A percentile compares a stretch with the other conserved stretches of the same genome.
Evolutionary conservation across 495 filamentous ascomycete genomes (phyloP).

Genomic region (Lepraria neglecta): DNA sequence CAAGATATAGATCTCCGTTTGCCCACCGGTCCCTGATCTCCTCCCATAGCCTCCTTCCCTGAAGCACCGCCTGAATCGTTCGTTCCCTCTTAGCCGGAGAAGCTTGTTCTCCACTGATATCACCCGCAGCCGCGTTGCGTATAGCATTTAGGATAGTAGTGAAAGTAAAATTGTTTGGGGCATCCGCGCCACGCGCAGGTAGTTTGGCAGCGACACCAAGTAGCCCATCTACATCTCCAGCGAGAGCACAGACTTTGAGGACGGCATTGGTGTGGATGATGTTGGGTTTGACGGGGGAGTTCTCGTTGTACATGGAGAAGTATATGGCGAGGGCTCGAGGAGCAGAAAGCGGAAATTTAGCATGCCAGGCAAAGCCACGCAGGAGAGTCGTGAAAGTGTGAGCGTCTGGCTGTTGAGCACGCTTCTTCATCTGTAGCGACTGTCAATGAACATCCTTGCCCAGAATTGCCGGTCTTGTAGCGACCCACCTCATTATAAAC

Average conservation of each 20-base stretch:
- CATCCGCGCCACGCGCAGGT: conserved; percentile 50
- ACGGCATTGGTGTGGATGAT: conserved; percentile 83
- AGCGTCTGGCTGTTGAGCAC: conserved; percentile 63
- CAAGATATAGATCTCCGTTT: conserved; percentile 58
- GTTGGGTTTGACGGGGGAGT: conserved; percentile 53
- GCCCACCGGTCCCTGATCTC: conserved; percentile 69
- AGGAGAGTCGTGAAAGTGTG: conserved; percentile 80
- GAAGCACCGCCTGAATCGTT: conserved; percentile 38
- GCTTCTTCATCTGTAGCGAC: conserved; percentile 80
- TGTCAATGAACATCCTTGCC: neutral
- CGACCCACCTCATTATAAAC: conserved; percentile 72
- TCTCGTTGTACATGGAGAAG: conserved; percentile 56
- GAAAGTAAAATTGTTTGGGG: conserved; percentile 66
- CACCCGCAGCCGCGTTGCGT: conserved; percentile 32
- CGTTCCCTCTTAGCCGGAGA: conserved; percentile 34
- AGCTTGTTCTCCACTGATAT: conserved; percentile 29
- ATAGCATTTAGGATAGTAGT: conserved; percentile 75
- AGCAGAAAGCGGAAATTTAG: conserved; percentile 47
- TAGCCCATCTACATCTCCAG: conserved; percentile 64
- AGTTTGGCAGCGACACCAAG: conserved; percentile 63
- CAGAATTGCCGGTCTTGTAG: neutral
- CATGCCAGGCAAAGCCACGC: conserved; percentile 57
- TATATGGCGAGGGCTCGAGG: conserved; percentile 63
- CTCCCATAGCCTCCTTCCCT: conserved; percentile 71
- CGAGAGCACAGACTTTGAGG: conserved; percentile 67